Evolutionary conservation across 345 rosid species (phyloP).

Genomic region (Rhodamnia argentea): DNA sequence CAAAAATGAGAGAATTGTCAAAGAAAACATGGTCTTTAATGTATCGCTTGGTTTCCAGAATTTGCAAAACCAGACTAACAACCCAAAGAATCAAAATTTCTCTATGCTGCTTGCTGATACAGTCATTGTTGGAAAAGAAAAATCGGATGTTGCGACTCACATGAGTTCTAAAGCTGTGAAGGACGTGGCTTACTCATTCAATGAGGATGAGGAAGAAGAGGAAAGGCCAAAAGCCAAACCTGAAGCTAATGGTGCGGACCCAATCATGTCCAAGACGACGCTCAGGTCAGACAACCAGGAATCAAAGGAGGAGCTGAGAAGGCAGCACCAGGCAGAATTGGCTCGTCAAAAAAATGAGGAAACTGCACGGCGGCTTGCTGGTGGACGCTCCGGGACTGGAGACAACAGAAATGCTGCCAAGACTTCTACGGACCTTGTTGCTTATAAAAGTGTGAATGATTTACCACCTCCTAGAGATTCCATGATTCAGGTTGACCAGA

Average conservation of each 20-base stretch:
- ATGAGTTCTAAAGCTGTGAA: constrained; percentile 68
- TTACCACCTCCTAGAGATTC: constrained; percentile 62
- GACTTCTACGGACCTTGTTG: constrained; percentile 60
- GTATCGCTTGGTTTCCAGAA: constrained; percentile 89
- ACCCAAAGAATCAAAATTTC: constrained; percentile 53
- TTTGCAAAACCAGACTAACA: constrained; percentile 44
- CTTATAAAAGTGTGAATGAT: constrained; percentile 84
- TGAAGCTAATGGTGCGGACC: constrained; percentile 29
- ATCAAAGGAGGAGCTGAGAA: constrained; percentile 86
- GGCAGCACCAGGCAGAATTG: constrained; percentile 98
- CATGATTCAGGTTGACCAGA: constrained; percentile 83
- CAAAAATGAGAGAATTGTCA: constrained; percentile 61
- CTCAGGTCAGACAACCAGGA: constrained; percentile 88
- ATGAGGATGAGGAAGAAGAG: constrained; percentile 81
- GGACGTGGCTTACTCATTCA: constrained; percentile 85
- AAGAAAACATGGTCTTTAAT: constrained; percentile 66
- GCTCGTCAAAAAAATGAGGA: constrained; percentile 98
- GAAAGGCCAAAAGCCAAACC: constrained; percentile 27
- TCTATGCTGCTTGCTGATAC: constrained; percentile 86
- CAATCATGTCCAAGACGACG: constrained; percentile 51
- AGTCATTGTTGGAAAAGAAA: constrained; percentile 56
- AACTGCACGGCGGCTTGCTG: constrained; percentile 92
- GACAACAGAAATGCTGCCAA: constrained; percentile 48
- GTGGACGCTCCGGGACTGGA: constrained; percentile 48
- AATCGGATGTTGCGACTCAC: constrained; percentile 46